Base-by-base conservation (phyloP, 768 basidiomycete genomes). In the Tulasnella calospora region DNA sequence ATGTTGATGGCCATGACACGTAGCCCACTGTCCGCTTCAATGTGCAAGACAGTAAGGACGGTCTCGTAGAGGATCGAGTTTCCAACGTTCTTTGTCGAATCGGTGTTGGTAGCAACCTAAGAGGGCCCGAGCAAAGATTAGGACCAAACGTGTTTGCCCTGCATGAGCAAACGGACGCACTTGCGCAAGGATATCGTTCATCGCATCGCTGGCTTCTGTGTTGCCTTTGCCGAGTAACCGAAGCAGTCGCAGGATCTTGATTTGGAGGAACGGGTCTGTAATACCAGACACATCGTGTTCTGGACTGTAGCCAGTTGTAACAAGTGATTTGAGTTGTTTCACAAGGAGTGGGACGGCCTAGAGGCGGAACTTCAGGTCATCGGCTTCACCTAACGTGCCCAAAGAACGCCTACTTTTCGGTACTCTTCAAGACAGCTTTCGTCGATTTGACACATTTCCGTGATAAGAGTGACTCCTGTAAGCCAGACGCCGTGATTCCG, bases 1-100 rank as follows among this genome's bases (percentile, higher is more conserved):
- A 99, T 99, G 83, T 99, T 99, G 84, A 99, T 99, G 0, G 98
- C 98, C 98, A 99, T 98, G 69, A 99, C 96, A 1, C 98, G 92
- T 30, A 99, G 86, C 27, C 96, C 95, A 57, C 90, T 92, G 83
- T 99, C 98, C 15, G 98, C 96, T 82, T 99, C 96, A 80, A 99
- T 99, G 81, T 99, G 97, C 71, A 99, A 88, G 23, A 99, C 92
- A 0, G 96, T 95, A 80, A 99, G 87, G 8, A 98, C 97, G 0
- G 97, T 97, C 86, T 99, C 98, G 84, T 99, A 99, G 41, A 99
- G 85, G 80, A 99, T 98, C 4, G 97, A 92, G 84, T 98, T 99
- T 74, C 98, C 98, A 81, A 99, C 98, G 82, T 99, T 99, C 86
- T 99, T 99, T 8, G 93, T 91, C 6, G 93, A 92, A 82, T 99